These are phyloP conservation scores for Naegleria gruberi DNA, from an alignment of 208 protist species.

Conservation along the genomic window DNA sequence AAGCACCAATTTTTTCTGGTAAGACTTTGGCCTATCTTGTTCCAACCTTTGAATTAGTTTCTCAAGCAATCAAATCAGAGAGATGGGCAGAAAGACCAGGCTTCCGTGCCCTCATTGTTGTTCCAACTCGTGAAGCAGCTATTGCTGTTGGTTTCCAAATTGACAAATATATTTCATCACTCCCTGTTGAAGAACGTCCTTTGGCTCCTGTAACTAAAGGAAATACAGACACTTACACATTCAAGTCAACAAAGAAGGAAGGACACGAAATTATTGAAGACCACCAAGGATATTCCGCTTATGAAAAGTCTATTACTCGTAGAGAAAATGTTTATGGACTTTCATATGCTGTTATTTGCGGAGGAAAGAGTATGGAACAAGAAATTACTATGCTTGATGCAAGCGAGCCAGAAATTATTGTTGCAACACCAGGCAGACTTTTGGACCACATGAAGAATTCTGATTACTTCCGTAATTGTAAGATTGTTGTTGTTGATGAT, in stretches of 20 bases:
- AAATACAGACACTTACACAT: neutral
- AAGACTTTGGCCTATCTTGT: neutral
- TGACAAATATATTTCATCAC: neutral
- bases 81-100: neutral
- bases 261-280: neutral
- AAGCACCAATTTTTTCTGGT: neutral
- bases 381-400: neutral
- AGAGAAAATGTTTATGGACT: neutral
- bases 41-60: neutral
- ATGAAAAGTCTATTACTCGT: neutral
- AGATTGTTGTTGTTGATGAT: slow-evolving; percentile 5
- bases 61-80: neutral
- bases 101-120: neutral
- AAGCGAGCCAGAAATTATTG: slow-evolving; percentile 8
- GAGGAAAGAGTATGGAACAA: neutral
- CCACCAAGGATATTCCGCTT: neutral
- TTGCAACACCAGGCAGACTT: slow-evolving; percentile 9
- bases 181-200: neutral
- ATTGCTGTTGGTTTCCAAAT: neutral
- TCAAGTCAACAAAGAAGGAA: neutral
- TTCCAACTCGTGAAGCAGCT: neutral
- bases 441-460: neutral
- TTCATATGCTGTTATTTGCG: too few species aligned
- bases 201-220: neutral
- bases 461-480: neutral